phyloP scores from a whole-genome alignment of 2,329 filamentous ascomycete genomes.

The Ceratocystis cubensis region DNA sequence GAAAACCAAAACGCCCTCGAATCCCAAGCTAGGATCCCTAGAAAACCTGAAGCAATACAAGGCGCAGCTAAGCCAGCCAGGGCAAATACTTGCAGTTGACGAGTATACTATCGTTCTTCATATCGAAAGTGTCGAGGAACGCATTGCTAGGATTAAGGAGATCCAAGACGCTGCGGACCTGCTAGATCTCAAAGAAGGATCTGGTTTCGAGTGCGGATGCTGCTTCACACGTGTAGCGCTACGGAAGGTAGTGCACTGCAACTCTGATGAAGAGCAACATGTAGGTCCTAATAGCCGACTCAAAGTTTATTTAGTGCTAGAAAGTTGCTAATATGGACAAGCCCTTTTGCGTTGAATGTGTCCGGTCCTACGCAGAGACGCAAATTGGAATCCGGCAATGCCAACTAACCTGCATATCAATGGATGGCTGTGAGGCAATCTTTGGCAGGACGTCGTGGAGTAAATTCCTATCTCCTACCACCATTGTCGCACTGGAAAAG shows the following conservation, averaged over 20 bases:
- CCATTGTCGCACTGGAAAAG: conserved; percentile 50
- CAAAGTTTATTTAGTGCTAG: neutral
- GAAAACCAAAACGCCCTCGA: neutral
- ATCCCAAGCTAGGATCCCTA: neutral
- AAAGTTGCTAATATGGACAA: conserved; percentile 20
- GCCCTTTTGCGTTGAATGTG: conserved; percentile 59
- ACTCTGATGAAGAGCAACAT: conserved; percentile 40
- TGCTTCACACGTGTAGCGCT: conserved; percentile 56
- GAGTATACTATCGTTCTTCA: neutral
- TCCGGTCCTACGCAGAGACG: conserved; percentile 50
- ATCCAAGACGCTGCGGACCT: neutral
- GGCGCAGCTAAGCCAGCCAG: neutral
- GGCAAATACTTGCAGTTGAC: neutral
- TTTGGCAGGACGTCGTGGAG: conserved; percentile 46
- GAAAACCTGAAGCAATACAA: neutral
- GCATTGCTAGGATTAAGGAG: neutral
- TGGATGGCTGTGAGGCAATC: conserved; percentile 48
- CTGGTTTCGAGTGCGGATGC: conserved; percentile 50
- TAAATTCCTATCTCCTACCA: conserved; percentile 45
- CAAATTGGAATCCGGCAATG: conserved; percentile 59
- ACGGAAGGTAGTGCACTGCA: conserved; percentile 57
- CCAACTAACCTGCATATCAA: conserved; percentile 57
- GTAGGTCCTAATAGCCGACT: conserved; percentile 23
- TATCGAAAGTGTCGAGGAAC: neutral
- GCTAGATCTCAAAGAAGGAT: neutral